phyloP scores from a whole-genome alignment of 495 filamentous ascomycete genomes.

The Aspergillus panamensis region DNA sequence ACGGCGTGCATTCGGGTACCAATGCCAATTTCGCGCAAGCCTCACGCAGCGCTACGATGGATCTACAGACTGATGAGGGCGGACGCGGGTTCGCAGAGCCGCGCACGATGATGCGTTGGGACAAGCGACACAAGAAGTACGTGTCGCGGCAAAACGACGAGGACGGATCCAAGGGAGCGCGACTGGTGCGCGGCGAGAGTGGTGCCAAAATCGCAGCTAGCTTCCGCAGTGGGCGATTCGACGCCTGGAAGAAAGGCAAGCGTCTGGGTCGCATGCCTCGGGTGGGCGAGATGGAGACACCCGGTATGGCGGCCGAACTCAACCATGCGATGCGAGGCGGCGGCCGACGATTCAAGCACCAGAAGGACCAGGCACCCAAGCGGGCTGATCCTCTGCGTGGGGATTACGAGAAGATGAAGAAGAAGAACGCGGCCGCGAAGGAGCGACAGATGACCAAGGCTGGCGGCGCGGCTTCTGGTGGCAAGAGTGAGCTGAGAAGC shows the following conservation, averaged over 20 bases:
- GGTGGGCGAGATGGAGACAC: conserved; percentile 73
- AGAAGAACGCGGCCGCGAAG: conserved; percentile 80
- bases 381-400: conserved; percentile 83
- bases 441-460: conserved; percentile 50
- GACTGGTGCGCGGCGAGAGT: conserved; percentile 82
- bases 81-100: conserved; percentile 70
- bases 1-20: conserved; percentile 82
- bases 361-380: conserved; percentile 81
- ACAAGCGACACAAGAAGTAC: conserved; percentile 95
- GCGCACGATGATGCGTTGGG: conserved; percentile 79
- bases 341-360: conserved; percentile 68
- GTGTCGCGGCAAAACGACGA: conserved; percentile 87
- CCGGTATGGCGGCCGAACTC: conserved; percentile 31
- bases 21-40: conserved; percentile 75
- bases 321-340: conserved; percentile 34
- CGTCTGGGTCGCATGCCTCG: conserved; percentile 71
- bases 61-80: conserved; percentile 82
- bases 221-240: conserved; percentile 91
- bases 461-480: conserved; percentile 55
- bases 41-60: conserved; percentile 80
- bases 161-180: conserved; percentile 82
- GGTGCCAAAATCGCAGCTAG: conserved; percentile 93
- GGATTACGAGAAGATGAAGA: conserved; percentile 87
- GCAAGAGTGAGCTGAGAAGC: conserved; percentile 75
- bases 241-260: conserved; percentile 83